A percentile compares a stretch with the other conserved stretches of the same genome.
Conservation (phyloP, 2,329 filamentous ascomycete genomes). For the Monosporascus sp. region DNA sequence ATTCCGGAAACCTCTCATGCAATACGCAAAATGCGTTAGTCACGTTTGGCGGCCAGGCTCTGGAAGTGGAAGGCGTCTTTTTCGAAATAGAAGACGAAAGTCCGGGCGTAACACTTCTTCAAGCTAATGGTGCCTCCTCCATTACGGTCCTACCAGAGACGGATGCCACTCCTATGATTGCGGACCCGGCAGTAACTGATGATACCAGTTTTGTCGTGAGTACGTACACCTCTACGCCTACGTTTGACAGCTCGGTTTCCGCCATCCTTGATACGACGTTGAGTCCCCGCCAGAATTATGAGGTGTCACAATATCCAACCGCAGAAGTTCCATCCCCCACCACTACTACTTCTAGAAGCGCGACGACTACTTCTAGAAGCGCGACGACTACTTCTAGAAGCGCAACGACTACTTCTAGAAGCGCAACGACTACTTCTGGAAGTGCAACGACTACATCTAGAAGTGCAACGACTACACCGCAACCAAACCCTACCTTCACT, state of each 20-base stretch:
- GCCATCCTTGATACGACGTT: constrained; percentile 29
- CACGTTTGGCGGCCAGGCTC: constrained; percentile 63
- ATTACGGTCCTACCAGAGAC: constrained; percentile 23
- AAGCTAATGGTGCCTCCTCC: constrained; percentile 8
- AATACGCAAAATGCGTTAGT: constrained; percentile 81
- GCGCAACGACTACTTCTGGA: constrained; percentile 11
- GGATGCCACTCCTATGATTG: constrained; percentile 29
- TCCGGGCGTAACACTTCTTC: constrained; percentile 12
- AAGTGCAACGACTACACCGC: constrained; percentile 15
- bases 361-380: constrained; percentile 9
- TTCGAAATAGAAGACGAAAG: constrained; percentile 20
- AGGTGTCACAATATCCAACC: constrained; percentile 5
- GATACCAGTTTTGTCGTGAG: constrained; percentile 16
- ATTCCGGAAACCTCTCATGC: constrained; percentile 70
- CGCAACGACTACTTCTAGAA: constrained; percentile 11
- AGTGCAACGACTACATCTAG: constrained; percentile 13
- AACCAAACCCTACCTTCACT: constrained; percentile 35
- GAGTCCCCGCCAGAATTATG: constrained; percentile 10
- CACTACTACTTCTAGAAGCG: constrained; percentile 10
- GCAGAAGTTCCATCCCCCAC: constrained; percentile 16
- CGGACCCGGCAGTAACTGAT: constrained; percentile 15
- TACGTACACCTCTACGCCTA: constrained; percentile 16
- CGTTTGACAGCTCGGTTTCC: constrained; percentile 15
- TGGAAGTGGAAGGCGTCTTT: constrained; percentile 27
- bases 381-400: constrained; percentile 13